These are phyloP conservation scores for Aristolochia fimbriata DNA, from an alignment of 164 flowering plant genomes.

Conservation along the genomic window DNA sequence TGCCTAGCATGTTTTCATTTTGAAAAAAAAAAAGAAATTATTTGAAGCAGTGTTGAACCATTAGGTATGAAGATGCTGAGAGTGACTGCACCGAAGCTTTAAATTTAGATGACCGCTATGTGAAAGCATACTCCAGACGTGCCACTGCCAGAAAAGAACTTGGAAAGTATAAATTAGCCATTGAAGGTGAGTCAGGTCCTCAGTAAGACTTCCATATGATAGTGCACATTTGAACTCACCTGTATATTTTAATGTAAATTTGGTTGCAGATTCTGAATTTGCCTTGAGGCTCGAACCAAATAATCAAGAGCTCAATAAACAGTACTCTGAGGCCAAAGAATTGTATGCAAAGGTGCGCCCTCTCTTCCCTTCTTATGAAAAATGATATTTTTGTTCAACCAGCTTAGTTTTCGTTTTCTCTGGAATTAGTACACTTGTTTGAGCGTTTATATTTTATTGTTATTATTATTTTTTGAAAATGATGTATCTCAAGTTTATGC, in stretches of 20 bases:
- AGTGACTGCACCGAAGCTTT: constrained; percentile 93
- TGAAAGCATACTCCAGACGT: constrained; percentile 92
- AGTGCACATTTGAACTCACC: background rate
- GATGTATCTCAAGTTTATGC: no score
- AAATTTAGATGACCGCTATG: constrained; percentile 88
- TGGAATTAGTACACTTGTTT: no score
- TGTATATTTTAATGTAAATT: background rate
- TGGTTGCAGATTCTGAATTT: constrained; percentile 78
- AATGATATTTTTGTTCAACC: background rate
- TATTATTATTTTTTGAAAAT: no score
- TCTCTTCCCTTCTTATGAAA: background rate
- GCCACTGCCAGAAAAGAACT: constrained; percentile 96
- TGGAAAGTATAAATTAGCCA: constrained; percentile 62
- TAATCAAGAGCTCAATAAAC: constrained; percentile 86
- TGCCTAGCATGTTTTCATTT: no score
- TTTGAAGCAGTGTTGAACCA: background rate
- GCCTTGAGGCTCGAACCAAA: constrained; percentile 86
- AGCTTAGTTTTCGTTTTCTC: background rate
- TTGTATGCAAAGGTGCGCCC: constrained; percentile 54
- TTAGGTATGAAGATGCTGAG: constrained; percentile 84
- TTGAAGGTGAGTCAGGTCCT: constrained; percentile 48
- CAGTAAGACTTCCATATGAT: background rate
- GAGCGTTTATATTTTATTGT: no score
- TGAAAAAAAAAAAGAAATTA: no score
- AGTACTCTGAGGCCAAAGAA: constrained; percentile 56